A percentile compares a stretch with the other conserved stretches of the same genome.
Evolutionary conservation across 2,329 filamentous ascomycete genomes (phyloP).

Genomic region (Coniochaeta sp.): DNA sequence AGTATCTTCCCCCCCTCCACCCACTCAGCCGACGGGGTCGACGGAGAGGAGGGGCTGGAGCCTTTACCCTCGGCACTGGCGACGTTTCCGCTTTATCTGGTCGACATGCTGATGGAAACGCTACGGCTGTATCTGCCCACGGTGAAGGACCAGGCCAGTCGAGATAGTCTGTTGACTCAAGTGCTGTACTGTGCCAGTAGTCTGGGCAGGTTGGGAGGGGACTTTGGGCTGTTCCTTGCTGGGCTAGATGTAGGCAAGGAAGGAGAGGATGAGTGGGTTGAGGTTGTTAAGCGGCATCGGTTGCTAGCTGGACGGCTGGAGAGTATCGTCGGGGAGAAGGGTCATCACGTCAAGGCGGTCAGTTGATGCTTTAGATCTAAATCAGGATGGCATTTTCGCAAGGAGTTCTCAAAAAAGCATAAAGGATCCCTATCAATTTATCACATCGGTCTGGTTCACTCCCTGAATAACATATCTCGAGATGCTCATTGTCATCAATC

Average conservation of each 20-base stretch:
- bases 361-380: too few relatives aligned
- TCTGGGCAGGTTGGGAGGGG: conserved; percentile 79
- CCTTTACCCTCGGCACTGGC: conserved; percentile 69
- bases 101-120: conserved; percentile 72
- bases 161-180: conserved; percentile 86
- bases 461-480: background rate
- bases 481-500: background rate
- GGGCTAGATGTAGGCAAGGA: conserved; percentile 37
- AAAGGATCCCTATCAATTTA: too few relatives aligned
- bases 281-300: conserved; percentile 81
- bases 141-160: conserved; percentile 67
- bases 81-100: conserved; percentile 77
- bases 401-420: too few relatives aligned
- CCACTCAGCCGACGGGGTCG: conserved; percentile 19
- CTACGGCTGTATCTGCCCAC: conserved; percentile 71
- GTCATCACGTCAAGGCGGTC: background rate
- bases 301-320: conserved; percentile 74
- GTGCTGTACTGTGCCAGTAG: conserved; percentile 90
- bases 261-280: conserved; percentile 69
- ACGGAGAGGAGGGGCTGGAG: conserved; percentile 33
- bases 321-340: conserved; percentile 48
- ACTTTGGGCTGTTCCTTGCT: conserved; percentile 85
- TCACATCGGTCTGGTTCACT: background rate
- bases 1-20: conserved; percentile 68
- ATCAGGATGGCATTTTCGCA: too few relatives aligned